These are phyloP conservation scores for Tetrapisispora fleetii DNA, from an alignment of 805 yeast genomes.

Conservation along the genomic window DNA sequence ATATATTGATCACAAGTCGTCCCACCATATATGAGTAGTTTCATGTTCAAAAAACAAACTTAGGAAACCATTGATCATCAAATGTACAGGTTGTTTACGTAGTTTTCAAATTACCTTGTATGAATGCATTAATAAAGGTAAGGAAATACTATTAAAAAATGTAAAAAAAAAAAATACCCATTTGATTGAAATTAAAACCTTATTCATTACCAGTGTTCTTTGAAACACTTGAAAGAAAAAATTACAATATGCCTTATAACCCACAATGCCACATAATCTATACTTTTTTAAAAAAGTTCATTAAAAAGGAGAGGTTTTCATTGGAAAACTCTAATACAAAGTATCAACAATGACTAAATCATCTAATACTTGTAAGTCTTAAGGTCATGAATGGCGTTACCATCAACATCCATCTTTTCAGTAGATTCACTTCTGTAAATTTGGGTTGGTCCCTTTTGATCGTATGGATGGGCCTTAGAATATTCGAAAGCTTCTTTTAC, in stretches of 20 bases:
- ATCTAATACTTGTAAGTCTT: conserved; percentile 26
- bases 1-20: conserved; percentile 20
- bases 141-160: not conserved
- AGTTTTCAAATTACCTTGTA: not conserved
- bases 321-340: not conserved
- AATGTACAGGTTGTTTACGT: conserved; percentile 13
- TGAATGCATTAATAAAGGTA: not conserved
- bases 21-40: conserved; percentile 28
- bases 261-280: conserved; percentile 5
- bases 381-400: conserved; percentile 24
- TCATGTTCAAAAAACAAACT: not conserved
- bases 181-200: conserved; percentile 5
- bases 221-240: conserved; percentile 3
- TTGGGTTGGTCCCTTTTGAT: conserved; percentile 38
- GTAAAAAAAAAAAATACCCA: conserved; percentile 2
- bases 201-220: conserved; percentile 4
- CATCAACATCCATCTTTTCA: conserved; percentile 25
- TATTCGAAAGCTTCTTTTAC: conserved; percentile 47
- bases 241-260: conserved; percentile 3
- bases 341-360: not conserved
- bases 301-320: conserved; percentile 1
- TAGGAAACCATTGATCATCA: conserved; percentile 20
- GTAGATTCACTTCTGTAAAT: conserved; percentile 35
- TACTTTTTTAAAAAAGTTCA: conserved; percentile 1
- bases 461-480: conserved; percentile 44